Base-by-base conservation (phyloP, 1,139 yeast species). In the Ashbya aceris region DNA sequence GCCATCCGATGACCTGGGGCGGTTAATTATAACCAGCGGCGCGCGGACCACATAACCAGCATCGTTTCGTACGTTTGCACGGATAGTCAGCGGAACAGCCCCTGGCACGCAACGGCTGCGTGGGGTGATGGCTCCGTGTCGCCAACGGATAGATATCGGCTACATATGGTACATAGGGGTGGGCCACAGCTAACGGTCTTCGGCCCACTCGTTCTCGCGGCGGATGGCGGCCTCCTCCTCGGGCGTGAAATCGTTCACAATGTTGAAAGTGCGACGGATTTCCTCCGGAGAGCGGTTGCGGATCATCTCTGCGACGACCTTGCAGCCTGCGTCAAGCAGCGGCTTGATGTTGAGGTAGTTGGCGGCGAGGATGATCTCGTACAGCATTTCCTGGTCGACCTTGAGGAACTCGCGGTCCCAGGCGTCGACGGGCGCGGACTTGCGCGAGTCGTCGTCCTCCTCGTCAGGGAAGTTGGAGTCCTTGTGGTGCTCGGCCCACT, bases 141-240 rank as follows among this genome's bases (percentile, higher is more conserved):
- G 23, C 5, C 23, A 17, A 6, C 23, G 23, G 23, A 27, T 29
- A 29, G 31, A 12, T 29, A 12, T 29, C 13, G 31, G 11, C 31
- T 29, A 29, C 13, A 4, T n/a, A 29, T 29, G 31, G 13, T 29
- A 12, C 31, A 29, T 29, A 29, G 31, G 6, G 13, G 11, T 5
- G 31, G 13, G 13, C 13, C 13, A 6, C 7, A 7, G 11, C 28
- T 63, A 87, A 61, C 96, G 87, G 64, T 91, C 98, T 64, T 91
- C 98, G 20, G 98, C 98, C 98, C 98, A 91, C 65, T 91, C 98
- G 62, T 91, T 91, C 66, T 91, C 98, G 58, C 96, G 78, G 61
- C 94, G 82, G 53, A 93, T 91, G 43, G 96, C 97, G 39, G 94
- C 96, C 68, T 91, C 98, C 65, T 93, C 98, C 63, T 93, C 98